Base-by-base conservation (phyloP, 2,329 filamentous ascomycete genomes). In the Fusarium graminum region DNA sequence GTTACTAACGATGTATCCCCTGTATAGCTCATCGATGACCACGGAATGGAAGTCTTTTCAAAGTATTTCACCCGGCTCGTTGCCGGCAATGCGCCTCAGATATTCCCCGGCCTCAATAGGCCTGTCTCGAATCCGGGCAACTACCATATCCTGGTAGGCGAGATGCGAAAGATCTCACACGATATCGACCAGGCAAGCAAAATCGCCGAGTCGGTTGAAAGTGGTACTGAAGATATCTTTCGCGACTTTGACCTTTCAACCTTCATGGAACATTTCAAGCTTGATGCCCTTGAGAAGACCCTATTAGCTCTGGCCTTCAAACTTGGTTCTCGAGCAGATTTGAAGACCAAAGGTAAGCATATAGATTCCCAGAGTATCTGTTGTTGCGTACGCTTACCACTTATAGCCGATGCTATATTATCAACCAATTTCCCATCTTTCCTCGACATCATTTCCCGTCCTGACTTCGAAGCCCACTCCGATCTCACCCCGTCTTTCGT, bases 21-120 rank as follows among this genome's bases (percentile, higher is more conserved):
- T 39, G 39, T 44, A 41, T 56, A 97, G 92, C 89, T 98, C 78
- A 91, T 98, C 82, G 90, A 97, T 88, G 94, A 94, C 75, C 90
- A 97, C 93, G 94, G 94, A 77, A 99, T 99, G 94, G 96, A 99
- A 85, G 93, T 97, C 77, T 97, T 94, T 79, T 90, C 92, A 63
- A 96, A 94, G 83, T 97, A 95, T 80, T 97, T 99, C 80, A 90
- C 93, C 79, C 92, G 94, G 80, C 85, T 98, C 77, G 88, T 99
- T 76, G 91, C 91, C 80, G 90, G 90, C 81, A 97, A 97, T 88
- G 93, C 94, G 74, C 83, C 90, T 67, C 90, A 95, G 75, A 95
- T 99, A 77, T 98, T 98, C 77, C 90, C 93, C 50, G 89, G 91
- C 66, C 83, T 90, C 53, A 92, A 88, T 73, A 87, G 93, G 79